Evolutionary conservation across 1,139 yeast species (phyloP).

Genomic region (Entelexis paramagnoliae): DNA sequence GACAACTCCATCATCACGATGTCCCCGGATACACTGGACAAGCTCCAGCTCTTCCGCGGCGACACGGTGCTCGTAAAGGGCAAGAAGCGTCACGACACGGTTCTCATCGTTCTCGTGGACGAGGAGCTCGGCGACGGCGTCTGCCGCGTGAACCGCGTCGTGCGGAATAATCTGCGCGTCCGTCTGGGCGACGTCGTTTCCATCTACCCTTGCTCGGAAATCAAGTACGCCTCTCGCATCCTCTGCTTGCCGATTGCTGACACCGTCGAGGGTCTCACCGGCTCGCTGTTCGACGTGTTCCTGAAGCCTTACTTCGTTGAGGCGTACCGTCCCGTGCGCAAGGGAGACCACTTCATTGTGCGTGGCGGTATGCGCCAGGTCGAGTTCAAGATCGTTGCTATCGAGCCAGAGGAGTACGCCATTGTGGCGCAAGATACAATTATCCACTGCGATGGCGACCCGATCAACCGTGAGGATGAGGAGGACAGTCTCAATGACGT

Average conservation of each 20-base stretch:
- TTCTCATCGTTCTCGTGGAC: slow-evolving; percentile 89
- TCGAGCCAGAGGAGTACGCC: slow-evolving; percentile 94
- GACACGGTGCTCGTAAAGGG: slow-evolving; percentile 97
- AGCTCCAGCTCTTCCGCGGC: slow-evolving; percentile 89
- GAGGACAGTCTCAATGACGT: slow-evolving; percentile 92
- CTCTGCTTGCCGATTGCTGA: slow-evolving; percentile 97
- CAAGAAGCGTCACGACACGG: slow-evolving; percentile 96
- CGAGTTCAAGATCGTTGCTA: slow-evolving; percentile 95
- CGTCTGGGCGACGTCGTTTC: slow-evolving; percentile 88
- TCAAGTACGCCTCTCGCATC: slow-evolving; percentile 85
- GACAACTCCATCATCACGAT: slow-evolving; percentile 94
- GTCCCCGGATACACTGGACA: slow-evolving; percentile 92
- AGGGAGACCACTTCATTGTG: slow-evolving; percentile 91
- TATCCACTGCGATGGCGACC: slow-evolving; percentile 98
- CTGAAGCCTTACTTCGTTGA: slow-evolving; percentile 97
- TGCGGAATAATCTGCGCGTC: slow-evolving; percentile 87
- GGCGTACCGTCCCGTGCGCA: slow-evolving; percentile 97
- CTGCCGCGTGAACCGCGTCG: slow-evolving; percentile 88
- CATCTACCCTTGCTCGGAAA: slow-evolving; percentile 94
- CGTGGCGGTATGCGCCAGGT: slow-evolving; percentile 99
- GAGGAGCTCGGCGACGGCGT: slow-evolving; percentile 96
- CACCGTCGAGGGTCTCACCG: slow-evolving; percentile 95
- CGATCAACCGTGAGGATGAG: slow-evolving; percentile 97
- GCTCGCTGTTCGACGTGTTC: slow-evolving; percentile 93
- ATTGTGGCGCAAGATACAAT: slow-evolving; percentile 98